Conservation (phyloP, 176 grass and related monocot species). For the Canna indica region DNA sequence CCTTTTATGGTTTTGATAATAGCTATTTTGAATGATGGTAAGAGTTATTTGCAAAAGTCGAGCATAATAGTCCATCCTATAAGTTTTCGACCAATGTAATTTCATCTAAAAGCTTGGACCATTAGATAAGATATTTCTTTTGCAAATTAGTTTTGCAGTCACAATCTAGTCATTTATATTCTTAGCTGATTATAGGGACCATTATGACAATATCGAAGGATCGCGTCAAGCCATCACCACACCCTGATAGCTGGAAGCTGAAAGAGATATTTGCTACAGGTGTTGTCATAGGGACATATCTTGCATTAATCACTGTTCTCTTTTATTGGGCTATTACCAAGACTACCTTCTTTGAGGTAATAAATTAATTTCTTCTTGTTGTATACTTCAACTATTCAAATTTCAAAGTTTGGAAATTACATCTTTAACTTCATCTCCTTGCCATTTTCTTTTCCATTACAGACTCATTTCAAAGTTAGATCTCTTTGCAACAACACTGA, state of each 20-base stretch:
- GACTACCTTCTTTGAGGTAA: constrained; percentile 75
- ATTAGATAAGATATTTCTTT: too few species aligned
- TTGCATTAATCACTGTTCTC: constrained; percentile 62
- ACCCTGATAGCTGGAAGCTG: constrained; percentile 69
- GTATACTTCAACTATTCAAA: not conserved
- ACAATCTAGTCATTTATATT: too few species aligned
- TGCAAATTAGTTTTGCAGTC: too few species aligned
- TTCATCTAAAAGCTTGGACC: too few species aligned
- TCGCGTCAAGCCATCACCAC: constrained; percentile 49
- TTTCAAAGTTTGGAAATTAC: not conserved
- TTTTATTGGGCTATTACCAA: constrained; percentile 61
- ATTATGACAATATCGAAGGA: constrained; percentile 94
- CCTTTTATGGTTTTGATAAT: constrained; percentile 87
- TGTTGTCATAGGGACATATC: constrained; percentile 65
- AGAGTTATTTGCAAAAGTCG: constrained; percentile 10
- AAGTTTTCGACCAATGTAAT: not conserved
- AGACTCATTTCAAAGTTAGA: constrained; percentile 52
- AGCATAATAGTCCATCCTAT: not conserved
- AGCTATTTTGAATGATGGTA: constrained; percentile 84
- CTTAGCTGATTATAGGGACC: constrained; percentile 32
- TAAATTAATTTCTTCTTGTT: not conserved
- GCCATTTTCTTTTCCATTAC: not conserved
- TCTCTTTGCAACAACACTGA: constrained; percentile 35
- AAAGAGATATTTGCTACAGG: constrained; percentile 72
- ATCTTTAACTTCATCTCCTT: not conserved